Conservation (phyloP, 176 grass and related monocot species). For the Triticum urartu region DNA sequence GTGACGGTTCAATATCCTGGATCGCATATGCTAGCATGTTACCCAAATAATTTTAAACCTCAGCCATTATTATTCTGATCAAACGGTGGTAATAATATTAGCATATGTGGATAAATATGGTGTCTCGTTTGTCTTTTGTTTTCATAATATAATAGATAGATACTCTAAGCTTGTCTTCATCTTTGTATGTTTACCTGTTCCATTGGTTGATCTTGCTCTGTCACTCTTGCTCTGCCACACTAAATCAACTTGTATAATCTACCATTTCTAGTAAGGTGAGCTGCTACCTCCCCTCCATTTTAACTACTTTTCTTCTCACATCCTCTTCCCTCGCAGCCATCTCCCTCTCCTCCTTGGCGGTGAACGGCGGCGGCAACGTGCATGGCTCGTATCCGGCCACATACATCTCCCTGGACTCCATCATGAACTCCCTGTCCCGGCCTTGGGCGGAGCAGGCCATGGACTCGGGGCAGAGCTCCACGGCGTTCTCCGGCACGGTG, state of each 20-base stretch:
- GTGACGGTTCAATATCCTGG: too few species aligned
- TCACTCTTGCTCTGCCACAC: too few species aligned
- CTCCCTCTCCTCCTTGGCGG: slow-evolving; percentile 19
- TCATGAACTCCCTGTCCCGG: slow-evolving; percentile 35
- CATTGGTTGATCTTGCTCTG: too few species aligned
- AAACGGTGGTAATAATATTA: too few species aligned
- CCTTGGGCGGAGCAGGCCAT: slow-evolving; percentile 44
- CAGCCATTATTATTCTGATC: too few species aligned
- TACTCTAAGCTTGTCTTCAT: too few species aligned
- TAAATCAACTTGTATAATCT: neutral
- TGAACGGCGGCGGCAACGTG: slow-evolving; percentile 55
- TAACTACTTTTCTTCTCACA: slow-evolving; percentile 10
- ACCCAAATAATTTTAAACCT: too few species aligned
- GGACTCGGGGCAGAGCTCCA: slow-evolving; percentile 58
- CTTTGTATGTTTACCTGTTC: too few species aligned
- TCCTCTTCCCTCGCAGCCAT: slow-evolving; percentile 16
- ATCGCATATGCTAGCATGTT: too few species aligned
- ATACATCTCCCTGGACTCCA: slow-evolving; percentile 69
- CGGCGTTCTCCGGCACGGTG: slow-evolving; percentile 64
- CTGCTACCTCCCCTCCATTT: slow-evolving; percentile 11
- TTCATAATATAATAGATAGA: too few species aligned
- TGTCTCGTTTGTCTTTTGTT: too few species aligned
- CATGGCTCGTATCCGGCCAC: slow-evolving; percentile 50
- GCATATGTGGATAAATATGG: too few species aligned
- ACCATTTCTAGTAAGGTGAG: neutral